These are phyloP conservation scores for Aspergillus bertholletiae DNA, from an alignment of 495 filamentous ascomycete species.

Conservation along the genomic window DNA sequence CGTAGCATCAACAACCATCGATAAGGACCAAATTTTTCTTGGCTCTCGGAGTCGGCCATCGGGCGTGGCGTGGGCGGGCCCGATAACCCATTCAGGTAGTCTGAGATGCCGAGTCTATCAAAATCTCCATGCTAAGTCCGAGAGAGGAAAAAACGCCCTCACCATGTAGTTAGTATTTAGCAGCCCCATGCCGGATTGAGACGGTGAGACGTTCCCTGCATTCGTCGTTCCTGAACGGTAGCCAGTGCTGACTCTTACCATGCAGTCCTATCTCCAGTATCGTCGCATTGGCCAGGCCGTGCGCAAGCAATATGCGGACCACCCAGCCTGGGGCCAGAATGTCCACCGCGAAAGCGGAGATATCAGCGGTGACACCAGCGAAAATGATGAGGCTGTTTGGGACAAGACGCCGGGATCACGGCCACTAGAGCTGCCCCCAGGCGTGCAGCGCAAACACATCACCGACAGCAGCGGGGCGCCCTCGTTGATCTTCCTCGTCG, in stretches of 20 bases:
- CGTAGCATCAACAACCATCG: too few relatives aligned
- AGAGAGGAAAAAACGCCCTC: background rate
- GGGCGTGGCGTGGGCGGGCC: background rate
- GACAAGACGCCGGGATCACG: background rate
- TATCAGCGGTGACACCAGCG: background rate
- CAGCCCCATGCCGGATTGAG: background rate
- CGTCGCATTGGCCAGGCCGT: slow-evolving; percentile 12
- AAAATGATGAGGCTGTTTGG: background rate
- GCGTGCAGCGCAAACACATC: slow-evolving; percentile 2
- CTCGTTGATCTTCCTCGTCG: slow-evolving; percentile 28
- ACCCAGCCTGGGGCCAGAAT: background rate
- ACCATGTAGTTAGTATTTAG: background rate
- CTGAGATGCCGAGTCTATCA: too few relatives aligned
- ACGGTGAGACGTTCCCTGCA: background rate
- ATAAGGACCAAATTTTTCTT: background rate
- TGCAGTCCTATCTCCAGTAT: slow-evolving; percentile 16
- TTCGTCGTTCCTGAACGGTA: background rate
- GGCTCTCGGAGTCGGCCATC: background rate
- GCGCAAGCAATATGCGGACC: slow-evolving; percentile 7
- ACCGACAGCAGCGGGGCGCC: background rate
- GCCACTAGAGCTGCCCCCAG: slow-evolving; percentile 3
- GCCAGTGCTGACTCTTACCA: slow-evolving; percentile 1
- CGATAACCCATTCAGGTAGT: background rate
- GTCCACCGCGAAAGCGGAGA: background rate
- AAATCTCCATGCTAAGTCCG: too few relatives aligned